phyloP scores from a whole-genome alignment of 768 basidiomycete genomes.

The Lactarius tabidus region DNA sequence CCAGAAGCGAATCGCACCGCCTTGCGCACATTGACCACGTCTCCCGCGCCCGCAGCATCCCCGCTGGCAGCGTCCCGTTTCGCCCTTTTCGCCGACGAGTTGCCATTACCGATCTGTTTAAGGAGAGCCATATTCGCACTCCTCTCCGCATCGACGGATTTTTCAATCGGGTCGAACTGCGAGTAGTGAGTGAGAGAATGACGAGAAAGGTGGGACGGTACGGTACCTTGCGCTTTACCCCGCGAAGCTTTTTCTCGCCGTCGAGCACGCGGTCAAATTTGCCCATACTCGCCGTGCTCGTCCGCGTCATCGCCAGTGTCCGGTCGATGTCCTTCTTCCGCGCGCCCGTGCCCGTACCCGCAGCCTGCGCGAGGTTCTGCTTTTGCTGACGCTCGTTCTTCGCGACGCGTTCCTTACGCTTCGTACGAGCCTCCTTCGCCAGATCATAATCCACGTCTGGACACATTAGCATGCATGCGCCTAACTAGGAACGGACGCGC shows the following conservation, averaged over 20 bases:
- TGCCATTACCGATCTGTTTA: constrained; percentile 51
- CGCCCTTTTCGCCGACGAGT: constrained; percentile 11
- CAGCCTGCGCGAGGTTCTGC: constrained; percentile 64
- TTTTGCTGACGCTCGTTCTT: constrained; percentile 81
- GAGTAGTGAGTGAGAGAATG: background rate
- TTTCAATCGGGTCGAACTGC: constrained; percentile 84
- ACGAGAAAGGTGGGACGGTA: background rate
- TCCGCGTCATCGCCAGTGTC: constrained; percentile 68
- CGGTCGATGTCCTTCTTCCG: constrained; percentile 74
- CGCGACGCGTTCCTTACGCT: constrained; percentile 71
- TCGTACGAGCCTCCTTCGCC: constrained; percentile 65
- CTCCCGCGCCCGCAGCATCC: constrained; percentile 14
- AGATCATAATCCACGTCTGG: constrained; percentile 81
- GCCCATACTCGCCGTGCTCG: constrained; percentile 94
- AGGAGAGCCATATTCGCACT: constrained; percentile 71
- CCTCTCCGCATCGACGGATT: constrained; percentile 60
- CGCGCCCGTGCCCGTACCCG: constrained; percentile 31
- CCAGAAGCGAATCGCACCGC: constrained; percentile 26
- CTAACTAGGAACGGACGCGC: too few species aligned
- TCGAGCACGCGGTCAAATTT: constrained; percentile 87
- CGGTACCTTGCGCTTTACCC: constrained; percentile 88
- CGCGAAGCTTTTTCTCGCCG: constrained; percentile 85
- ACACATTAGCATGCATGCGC: background rate
- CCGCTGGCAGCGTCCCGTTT: background rate
- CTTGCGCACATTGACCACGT: constrained; percentile 26